Percentiles rank a stretch among this genome's conserved stretches.
Evolutionary conservation across 202 grass and related monocot species (phyloP).

Genomic region (Panicum hallii): DNA sequence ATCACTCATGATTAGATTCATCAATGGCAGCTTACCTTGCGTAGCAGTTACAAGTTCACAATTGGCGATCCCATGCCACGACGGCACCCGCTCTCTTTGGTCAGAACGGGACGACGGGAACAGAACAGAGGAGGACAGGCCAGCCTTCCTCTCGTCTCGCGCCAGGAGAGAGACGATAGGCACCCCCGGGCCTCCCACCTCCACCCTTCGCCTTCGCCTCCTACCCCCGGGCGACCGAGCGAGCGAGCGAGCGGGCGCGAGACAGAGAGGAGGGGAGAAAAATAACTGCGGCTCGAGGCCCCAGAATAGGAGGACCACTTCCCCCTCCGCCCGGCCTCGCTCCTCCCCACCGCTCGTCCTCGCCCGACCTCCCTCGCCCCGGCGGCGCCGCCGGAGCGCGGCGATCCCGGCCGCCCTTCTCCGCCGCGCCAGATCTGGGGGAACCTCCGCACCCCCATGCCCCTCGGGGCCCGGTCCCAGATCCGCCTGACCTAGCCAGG

Average conservation of each 20-base stretch:
- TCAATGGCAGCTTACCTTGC: not conserved
- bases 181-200: not conserved
- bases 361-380: not conserved
- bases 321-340: constrained; percentile 20
- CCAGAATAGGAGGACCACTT: constrained; percentile 43
- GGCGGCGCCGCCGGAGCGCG: constrained; percentile 39
- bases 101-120: not conserved
- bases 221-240: not conserved
- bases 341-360: constrained; percentile 15
- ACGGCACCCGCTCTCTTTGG: no score
- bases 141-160: not conserved
- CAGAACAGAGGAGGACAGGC: not conserved
- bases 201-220: not conserved
- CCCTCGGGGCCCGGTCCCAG: not conserved
- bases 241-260: not conserved
- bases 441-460: not conserved
- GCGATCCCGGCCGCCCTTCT: not conserved
- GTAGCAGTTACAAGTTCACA: not conserved
- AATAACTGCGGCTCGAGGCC: constrained; percentile 23
- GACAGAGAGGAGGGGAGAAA: not conserved
- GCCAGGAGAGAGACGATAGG: not conserved
- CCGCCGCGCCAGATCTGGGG: constrained; percentile 32
- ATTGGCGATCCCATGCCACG: not conserved
- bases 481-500: constrained; percentile 39
- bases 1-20: not conserved